Conservation (phyloP, 495 filamentous ascomycete species). For the Podospora tetraspora region DNA sequence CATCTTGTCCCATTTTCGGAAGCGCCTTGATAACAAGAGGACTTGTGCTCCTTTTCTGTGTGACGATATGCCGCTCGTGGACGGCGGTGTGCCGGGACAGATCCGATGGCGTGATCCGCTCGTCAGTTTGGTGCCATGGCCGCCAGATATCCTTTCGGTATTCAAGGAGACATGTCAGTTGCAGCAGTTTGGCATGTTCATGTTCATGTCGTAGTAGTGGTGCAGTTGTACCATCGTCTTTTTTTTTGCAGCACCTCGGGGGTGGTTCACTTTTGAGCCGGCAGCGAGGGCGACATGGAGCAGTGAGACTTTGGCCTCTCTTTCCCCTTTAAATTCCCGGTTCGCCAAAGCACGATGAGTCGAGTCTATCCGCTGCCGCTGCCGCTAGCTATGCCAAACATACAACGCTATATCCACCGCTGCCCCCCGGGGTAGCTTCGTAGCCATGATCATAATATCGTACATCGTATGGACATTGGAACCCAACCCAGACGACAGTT, state of each 20-base stretch:
- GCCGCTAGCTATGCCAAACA: conserved; percentile 4
- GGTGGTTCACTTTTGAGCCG: neutral
- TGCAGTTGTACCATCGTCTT: neutral
- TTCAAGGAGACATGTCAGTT: neutral
- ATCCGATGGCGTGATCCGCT: neutral
- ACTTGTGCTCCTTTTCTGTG: neutral
- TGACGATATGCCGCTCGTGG: neutral
- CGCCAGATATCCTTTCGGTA: neutral
- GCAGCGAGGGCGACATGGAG: neutral
- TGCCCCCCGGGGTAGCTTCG: neutral
- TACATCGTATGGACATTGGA: conserved; percentile 15
- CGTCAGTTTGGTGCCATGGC: neutral
- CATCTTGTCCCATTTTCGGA: neutral
- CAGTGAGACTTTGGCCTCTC: neutral
- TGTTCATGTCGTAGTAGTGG: neutral
- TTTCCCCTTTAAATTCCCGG: neutral
- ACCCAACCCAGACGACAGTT: neutral
- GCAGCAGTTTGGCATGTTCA: neutral
- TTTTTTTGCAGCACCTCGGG: neutral
- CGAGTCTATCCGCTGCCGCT: conserved; percentile 6
- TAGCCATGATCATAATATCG: conserved; percentile 12
- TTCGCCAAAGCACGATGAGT: conserved; percentile 3
- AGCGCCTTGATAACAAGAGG: neutral
- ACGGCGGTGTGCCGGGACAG: no score
- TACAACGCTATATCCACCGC: neutral